Conservation (phyloP, 208 protist genomes). For the Strigomonas galati region DNA sequence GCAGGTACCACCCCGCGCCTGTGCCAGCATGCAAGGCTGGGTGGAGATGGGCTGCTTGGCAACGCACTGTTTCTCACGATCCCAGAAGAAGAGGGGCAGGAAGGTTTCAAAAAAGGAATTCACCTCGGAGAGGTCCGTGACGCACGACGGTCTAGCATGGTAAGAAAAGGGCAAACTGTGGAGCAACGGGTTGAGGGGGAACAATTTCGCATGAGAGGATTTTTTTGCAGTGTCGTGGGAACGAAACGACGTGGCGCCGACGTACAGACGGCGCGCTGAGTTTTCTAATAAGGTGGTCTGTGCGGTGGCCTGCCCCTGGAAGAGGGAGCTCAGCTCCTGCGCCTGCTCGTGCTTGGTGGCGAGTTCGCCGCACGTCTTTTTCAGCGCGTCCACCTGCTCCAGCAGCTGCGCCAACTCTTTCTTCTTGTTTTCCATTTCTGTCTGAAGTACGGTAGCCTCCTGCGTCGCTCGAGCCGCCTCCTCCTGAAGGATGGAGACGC, state of each 20-base stretch:
- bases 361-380: not conserved
- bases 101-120: slow-evolving; percentile 38
- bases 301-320: too few species aligned
- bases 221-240: too few species aligned
- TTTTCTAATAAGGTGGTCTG: too few species aligned
- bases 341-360: too few species aligned
- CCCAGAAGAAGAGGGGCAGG: slow-evolving; percentile 47
- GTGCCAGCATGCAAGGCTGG: slow-evolving; percentile 65
- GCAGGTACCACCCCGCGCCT: not conserved
- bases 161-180: too few species aligned
- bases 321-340: too few species aligned
- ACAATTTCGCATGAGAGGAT: too few species aligned
- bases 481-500: slow-evolving; percentile 31
- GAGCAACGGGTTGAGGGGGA: too few species aligned
- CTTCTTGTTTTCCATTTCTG: slow-evolving; percentile 19
- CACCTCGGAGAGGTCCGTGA: not conserved
- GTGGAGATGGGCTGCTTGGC: slow-evolving; percentile 40
- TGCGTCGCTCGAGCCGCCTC: not conserved
- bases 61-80: slow-evolving; percentile 15
- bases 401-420: not conserved
- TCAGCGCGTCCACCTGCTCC: not conserved
- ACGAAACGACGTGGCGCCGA: not conserved
- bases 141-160: too few species aligned
- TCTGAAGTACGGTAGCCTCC: not conserved
- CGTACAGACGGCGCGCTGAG: not conserved